Base-by-base conservation (phyloP, 179 eudicot genomes). In the Drosera spatulata region DNA sequence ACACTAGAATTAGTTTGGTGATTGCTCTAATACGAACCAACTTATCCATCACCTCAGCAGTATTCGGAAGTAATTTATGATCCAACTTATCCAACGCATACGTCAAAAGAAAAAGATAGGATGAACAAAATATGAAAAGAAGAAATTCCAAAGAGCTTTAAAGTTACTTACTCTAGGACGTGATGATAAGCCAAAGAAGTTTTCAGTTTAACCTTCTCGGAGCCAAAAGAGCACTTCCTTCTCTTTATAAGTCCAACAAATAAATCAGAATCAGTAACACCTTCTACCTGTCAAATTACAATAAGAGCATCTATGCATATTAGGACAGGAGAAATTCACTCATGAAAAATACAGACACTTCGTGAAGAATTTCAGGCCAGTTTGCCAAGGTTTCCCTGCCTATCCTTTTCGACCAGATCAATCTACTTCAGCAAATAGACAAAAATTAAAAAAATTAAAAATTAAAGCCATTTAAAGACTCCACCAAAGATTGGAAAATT, bases 171-270 rank as follows among this genome's bases (percentile, higher is more conserved):
- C 99, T 80, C 78, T 12, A 61, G 40, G 67, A 88, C 83, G 63
- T 74, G 79, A 75, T 91, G 89, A 72, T 82, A 88, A 54, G 77
- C 75, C 62, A 71, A 58, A 68, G 84, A 81, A 38, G 80, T 83
- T 66, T 81, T 55, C 66, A 76, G 68, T 61, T 69, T 75, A 61
- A 72, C 82, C 68, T 77, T 79, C 74, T 79, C 83, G 58, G 53
- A 47, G 42, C 87, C 86, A 58, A 89, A 53, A 8, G 81, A 67
- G 70, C 73, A 82, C 65, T 81, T 88, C 75, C 99, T 79, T 84
- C 78, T 82, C 74, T 93, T 84, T 39, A 71, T 76, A 53, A 93
- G 86, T 41, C 95, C 93, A 66, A 93, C 75, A 65, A 82, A 82
- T 48, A 84, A 53, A 68, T 75, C 79, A 58, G 75, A 75, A 53